These are phyloP conservation scores for Syzygium grande DNA, from an alignment of 345 rosid species.

Conservation along the genomic window DNA sequence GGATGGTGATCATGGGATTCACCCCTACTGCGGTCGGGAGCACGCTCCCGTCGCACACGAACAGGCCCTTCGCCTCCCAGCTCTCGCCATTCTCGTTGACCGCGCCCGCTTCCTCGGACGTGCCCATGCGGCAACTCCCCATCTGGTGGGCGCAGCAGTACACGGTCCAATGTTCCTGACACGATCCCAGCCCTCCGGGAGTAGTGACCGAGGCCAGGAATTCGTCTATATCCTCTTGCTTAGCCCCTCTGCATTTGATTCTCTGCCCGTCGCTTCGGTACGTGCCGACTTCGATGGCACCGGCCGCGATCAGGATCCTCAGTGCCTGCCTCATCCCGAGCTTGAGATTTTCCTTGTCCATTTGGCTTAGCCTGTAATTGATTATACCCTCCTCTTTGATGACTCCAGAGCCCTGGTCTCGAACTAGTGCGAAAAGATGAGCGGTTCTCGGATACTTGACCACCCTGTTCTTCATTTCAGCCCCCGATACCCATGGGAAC, in stretches of 20 bases:
- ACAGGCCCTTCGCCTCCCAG: slow-evolving; percentile 16
- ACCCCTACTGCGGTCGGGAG: slow-evolving; percentile 15
- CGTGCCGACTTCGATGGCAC: slow-evolving; percentile 77
- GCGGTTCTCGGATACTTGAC: slow-evolving; percentile 42
- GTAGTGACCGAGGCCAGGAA: slow-evolving; percentile 31
- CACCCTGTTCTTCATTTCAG: slow-evolving; percentile 45
- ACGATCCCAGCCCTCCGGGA: slow-evolving; percentile 31
- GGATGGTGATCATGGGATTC: slow-evolving; percentile 17
- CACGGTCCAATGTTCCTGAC: slow-evolving; percentile 32
- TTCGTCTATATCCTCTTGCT: slow-evolving; percentile 30
- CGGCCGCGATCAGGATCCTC: slow-evolving; percentile 64
- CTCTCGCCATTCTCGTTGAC: slow-evolving; percentile 44
- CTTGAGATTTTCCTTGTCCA: slow-evolving; percentile 52
- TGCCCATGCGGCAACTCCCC: slow-evolving; percentile 78
- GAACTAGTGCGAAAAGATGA: slow-evolving; percentile 31
- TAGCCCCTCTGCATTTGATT: slow-evolving; percentile 33
- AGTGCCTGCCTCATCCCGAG: slow-evolving; percentile 49
- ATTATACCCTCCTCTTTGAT: slow-evolving; percentile 24
- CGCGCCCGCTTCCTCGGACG: slow-evolving; percentile 39
- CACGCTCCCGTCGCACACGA: slow-evolving; percentile 14
- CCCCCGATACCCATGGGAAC: slow-evolving; percentile 62
- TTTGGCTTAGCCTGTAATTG: slow-evolving; percentile 23
- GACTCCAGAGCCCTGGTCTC: slow-evolving; percentile 35
- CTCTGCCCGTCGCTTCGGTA: slow-evolving; percentile 60
- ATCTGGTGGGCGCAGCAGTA: slow-evolving; percentile 61